Conservation (phyloP, 306 rosid species). For the Vachellia collinsii region DNA sequence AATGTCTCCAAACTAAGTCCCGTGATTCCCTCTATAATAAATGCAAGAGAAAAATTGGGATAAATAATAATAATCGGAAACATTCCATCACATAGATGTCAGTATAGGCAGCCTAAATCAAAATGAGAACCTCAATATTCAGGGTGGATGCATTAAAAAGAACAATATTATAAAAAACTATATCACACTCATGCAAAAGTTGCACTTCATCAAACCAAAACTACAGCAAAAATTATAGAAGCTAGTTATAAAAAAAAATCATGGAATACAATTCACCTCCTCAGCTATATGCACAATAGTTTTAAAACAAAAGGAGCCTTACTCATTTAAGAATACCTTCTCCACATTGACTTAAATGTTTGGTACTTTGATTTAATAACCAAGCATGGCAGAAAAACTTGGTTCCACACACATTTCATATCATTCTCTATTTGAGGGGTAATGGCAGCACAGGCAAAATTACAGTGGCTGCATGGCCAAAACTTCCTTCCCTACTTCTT, state of each 20-base stretch:
- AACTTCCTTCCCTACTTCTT: background rate
- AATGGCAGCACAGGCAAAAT: background rate
- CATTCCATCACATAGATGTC: conserved; percentile 21
- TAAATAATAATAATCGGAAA: conserved; percentile 25
- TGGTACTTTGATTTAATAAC: background rate
- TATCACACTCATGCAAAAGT: conserved; percentile 1
- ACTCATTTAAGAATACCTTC: background rate
- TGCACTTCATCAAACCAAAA: background rate
- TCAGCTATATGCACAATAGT: too few relatives aligned
- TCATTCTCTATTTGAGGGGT: background rate
- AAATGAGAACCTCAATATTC: conserved; percentile 10
- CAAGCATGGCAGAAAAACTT: background rate
- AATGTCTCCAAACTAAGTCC: conserved; percentile 73
- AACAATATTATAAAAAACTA: conserved; percentile 7
- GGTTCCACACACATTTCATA: background rate
- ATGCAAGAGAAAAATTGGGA: conserved; percentile 15
- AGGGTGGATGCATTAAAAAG: background rate
- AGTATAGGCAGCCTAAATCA: conserved; percentile 12
- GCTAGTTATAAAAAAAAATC: background rate
- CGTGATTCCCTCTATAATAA: conserved; percentile 73
- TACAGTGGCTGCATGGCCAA: background rate
- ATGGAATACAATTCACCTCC: background rate
- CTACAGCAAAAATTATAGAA: background rate
- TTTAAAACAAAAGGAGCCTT: background rate
- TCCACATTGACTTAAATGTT: background rate